A percentile compares a stretch with the other conserved stretches of the same genome.
Evolutionary conservation across 192 early-diverging fungal genomes (phyloP).

Genomic region (Umbelopsis sp.): DNA sequence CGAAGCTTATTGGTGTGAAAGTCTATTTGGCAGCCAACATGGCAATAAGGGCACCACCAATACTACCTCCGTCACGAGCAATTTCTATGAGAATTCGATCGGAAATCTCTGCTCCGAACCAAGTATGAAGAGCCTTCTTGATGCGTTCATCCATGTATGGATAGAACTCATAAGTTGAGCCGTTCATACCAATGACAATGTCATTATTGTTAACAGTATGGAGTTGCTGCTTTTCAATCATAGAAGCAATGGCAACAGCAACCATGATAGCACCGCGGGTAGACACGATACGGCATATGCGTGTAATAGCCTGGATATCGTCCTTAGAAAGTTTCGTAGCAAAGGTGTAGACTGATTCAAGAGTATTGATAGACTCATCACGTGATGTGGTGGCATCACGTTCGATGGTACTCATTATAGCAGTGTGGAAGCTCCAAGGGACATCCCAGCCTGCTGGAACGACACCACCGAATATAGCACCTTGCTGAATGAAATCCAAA

Average conservation of each 20-base stretch:
- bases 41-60: conserved; percentile 79
- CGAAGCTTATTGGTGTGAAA: too few species aligned
- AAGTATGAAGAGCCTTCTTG: conserved; percentile 68
- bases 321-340: conserved; percentile 57
- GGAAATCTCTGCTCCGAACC: conserved; percentile 76
- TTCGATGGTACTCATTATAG: conserved; percentile 44
- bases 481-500: conserved; percentile 80
- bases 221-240: conserved; percentile 40
- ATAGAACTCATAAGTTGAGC: conserved; percentile 90
- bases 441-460: conserved; percentile 56
- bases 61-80: conserved; percentile 78
- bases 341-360: conserved; percentile 54
- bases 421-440: conserved; percentile 61
- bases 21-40: conserved; percentile 36
- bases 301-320: conserved; percentile 74
- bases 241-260: conserved; percentile 66
- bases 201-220: conserved; percentile 32
- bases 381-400: conserved; percentile 57
- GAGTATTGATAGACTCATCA: conserved; percentile 66
- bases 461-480: conserved; percentile 73
- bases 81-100: conserved; percentile 65
- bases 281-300: conserved; percentile 74
- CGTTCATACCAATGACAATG: conserved; percentile 87
- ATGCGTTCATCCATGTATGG: conserved; percentile 82
- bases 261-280: conserved; percentile 82